Evolutionary conservation across 441 rosid genomes (phyloP), one percentile per base, ranked within the genome.

Genomic region (Cnidoscolus chayamansa): DNA sequence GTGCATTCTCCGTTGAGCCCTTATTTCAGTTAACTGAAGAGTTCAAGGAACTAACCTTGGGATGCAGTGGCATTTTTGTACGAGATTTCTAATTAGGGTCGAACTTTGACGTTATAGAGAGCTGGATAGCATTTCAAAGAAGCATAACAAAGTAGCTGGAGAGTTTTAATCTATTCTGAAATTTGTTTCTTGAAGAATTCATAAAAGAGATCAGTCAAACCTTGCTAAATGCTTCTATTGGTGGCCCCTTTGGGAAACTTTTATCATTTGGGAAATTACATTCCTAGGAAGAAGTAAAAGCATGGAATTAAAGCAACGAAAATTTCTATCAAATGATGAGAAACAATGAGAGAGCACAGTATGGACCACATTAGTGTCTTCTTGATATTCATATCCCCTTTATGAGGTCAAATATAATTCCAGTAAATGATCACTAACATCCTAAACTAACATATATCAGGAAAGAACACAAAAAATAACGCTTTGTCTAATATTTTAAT

Each of bases 211-310:
- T 13, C 20, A 51, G n/a, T 68, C 57, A 20, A 69, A 90, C 96
- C 86, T 85, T 85, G 56, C 77, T 79, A 63, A 90, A 87, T 75
- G 81, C 77, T 57, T 89, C 89, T 53, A 74, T 72, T 13, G 87
- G 84, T 0, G 81, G 82, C 65, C 81, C 79, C 17, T 66, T 67
- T 43, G 58, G 65, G 51, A 63, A 73, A 49, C 69, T 53, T 62
- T 68, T 83, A 56, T 77, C 78, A 1, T 43, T 57, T 30, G 84
- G 67, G 65, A 45, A 56, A 69, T 80, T 81, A 35, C 54, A 53
- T 57, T 83, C 90, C 97, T 89, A 64, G 13, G 53, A 72, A 76
- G 74, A 78, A 71, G 74, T 40, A 75, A 72, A 69, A 69, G 20
- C 59, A 37, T 11, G 32, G 70, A 57, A 57, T 78, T 71, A 72